Base-by-base conservation (phyloP, 228 moss, liverwort and hornwort species). In the Sphagnum fallax region DNA sequence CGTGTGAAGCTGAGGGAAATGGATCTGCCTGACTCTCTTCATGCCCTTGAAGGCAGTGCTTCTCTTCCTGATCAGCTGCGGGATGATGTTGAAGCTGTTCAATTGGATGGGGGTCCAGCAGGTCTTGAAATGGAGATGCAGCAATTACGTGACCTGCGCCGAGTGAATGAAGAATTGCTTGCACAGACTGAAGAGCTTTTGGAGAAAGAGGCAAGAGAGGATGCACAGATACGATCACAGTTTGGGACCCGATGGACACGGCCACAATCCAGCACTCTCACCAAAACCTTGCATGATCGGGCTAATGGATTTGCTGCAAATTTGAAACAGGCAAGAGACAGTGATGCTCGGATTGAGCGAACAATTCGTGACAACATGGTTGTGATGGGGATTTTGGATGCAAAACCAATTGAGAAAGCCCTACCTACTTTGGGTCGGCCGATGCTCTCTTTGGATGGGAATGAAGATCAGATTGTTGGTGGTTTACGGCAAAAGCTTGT, bases 231-330 rank as follows among this genome's bases (percentile, higher is more conserved):
- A 71, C 84, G 98, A 70, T 78, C 94, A 48, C 94, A 94, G 67
- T 98, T 98, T 73, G 98, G 98, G 65, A 94, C 94, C 64, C 83
- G 88, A 60, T 98, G 98, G 98, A 92, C 91, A 8, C 84, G 98
- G 61, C 94, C 94, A 51, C 94, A 94, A 67, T 98, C 98, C 5
- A 98, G 98, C 53, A 98, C 94, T 55, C 81, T 98, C 5, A 98
- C 98, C 0, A 98, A 98, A 74, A 98, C 90, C 77, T 74, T 98
- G 55, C 92, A 83, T 52, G 98, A 98, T 73, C 88, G 98, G 72
- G 94, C 94, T 0, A 98, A 98, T 67, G 94, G 98, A 6, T 98
- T 98, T 68, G 94, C 98, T 64, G 90, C 87, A 10, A 98, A 98
- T 70, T 69, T 98, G 63, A 98, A 79, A 78, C 94, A 98, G 86